Evolutionary conservation across 2,329 filamentous ascomycete species (phyloP).

Genomic region (Canariomyces notabilis): DNA sequence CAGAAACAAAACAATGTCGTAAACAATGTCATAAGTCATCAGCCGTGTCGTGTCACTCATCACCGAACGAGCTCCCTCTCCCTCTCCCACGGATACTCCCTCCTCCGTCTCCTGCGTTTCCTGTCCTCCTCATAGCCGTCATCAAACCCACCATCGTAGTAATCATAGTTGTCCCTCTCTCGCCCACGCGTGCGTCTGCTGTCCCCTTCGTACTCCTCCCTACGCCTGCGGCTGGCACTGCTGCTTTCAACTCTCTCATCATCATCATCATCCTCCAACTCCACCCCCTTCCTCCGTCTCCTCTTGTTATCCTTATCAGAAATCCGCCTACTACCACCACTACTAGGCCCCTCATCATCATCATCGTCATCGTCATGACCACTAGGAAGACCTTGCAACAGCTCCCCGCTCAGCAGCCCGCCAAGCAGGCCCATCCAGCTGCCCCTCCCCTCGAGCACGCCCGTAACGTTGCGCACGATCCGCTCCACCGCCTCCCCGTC

Average conservation of each 20-base stretch:
- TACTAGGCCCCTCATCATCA: background rate
- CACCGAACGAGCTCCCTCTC: slow-evolving; percentile 7
- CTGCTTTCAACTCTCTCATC: slow-evolving; percentile 10
- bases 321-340: background rate
- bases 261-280: slow-evolving; percentile 15
- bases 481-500: slow-evolving; percentile 39
- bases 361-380: background rate
- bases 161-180: slow-evolving; percentile 9
- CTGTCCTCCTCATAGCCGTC: slow-evolving; percentile 18
- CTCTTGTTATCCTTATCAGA: background rate
- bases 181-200: background rate
- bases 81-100: slow-evolving; percentile 8
- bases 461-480: slow-evolving; percentile 30
- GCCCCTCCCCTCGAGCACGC: slow-evolving; percentile 28
- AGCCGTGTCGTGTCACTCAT: slow-evolving; percentile 13
- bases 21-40: slow-evolving; percentile 18
- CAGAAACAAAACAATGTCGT: slow-evolving; percentile 3
- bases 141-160: slow-evolving; percentile 10
- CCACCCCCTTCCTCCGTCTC: slow-evolving; percentile 1
- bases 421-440: slow-evolving; percentile 29
- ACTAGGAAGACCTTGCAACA: slow-evolving; percentile 14
- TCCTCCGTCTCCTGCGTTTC: slow-evolving; percentile 19
- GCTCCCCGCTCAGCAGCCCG: slow-evolving; percentile 25
- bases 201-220: background rate
- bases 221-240: background rate